phyloP scores from a whole-genome alignment of 75 land plant genomes.

The Sequoia sempervirens region DNA sequence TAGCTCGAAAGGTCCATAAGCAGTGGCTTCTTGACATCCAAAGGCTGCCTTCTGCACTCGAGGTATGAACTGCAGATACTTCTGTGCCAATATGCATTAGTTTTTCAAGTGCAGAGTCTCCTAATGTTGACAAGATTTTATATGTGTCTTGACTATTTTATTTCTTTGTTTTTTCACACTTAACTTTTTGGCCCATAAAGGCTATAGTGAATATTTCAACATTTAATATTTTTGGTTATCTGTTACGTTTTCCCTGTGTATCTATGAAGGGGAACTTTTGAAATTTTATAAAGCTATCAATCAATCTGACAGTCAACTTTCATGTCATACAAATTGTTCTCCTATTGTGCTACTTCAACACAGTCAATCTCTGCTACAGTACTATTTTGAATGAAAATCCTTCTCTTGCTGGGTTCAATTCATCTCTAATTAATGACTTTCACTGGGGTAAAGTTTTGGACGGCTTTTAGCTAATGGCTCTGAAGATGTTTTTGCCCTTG shows the following conservation, averaged over 20 bases:
- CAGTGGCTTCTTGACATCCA: constrained; percentile 19
- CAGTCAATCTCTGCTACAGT: background rate
- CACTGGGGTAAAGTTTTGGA: background rate
- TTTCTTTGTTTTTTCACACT: background rate
- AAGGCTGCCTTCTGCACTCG: constrained; percentile 28
- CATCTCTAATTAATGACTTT: background rate
- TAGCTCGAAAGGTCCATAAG: constrained; percentile 22
- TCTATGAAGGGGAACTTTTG: background rate
- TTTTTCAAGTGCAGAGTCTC: background rate
- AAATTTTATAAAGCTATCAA: background rate
- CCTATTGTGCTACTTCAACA: background rate
- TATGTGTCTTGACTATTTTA: background rate
- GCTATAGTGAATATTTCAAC: background rate
- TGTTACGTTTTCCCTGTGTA: background rate
- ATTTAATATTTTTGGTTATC: background rate
- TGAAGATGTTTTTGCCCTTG: background rate
- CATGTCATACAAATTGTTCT: background rate
- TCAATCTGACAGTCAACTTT: background rate
- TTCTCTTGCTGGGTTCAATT: background rate
- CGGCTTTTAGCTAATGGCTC: background rate
- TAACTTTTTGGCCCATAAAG: background rate
- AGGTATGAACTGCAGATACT: background rate
- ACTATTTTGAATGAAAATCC: background rate
- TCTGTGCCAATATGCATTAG: background rate
- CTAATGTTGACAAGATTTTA: background rate